Percentiles rank a stretch among this genome's conserved stretches.
These are phyloP conservation scores for Colletotrichum liaoningense DNA, from an alignment of 2,329 filamentous ascomycete species.

Conservation along the genomic window DNA sequence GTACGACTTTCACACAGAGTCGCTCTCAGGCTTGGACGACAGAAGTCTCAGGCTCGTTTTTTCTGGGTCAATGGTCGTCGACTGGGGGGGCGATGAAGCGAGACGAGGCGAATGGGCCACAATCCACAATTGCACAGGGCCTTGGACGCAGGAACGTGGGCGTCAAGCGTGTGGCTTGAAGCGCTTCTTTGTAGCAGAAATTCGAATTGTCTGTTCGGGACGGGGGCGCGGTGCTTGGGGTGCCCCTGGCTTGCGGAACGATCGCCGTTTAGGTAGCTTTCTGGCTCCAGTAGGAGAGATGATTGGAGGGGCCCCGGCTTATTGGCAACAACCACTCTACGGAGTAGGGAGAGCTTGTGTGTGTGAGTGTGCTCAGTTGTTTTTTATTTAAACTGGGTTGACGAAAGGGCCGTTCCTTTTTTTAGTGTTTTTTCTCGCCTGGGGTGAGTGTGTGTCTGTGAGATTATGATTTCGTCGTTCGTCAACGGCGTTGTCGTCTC, in stretches of 20 bases:
- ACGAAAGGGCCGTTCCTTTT: background rate
- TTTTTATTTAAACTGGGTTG: background rate
- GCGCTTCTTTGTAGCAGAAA: constrained; percentile 36
- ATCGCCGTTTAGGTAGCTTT: constrained; percentile 31
- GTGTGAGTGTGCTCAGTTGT: background rate
- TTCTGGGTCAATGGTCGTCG: constrained; percentile 2
- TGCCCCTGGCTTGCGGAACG: constrained; percentile 26
- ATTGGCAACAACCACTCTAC: background rate
- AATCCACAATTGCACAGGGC: constrained; percentile 2
- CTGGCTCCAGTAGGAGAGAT: background rate
- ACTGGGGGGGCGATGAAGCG: constrained; percentile 8
- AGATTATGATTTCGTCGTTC: background rate
- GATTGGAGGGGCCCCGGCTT: constrained; percentile 13
- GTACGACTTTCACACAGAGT: background rate
- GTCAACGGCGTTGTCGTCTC: background rate
- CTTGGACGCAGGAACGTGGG: constrained; percentile 2
- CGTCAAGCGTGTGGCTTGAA: constrained; percentile 26
- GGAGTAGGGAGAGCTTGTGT: background rate
- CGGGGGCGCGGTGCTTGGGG: constrained; percentile 9
- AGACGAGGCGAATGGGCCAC: constrained; percentile 26
- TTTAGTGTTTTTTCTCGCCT: background rate
- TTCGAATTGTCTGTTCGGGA: constrained; percentile 22
- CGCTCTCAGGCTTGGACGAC: constrained; percentile 13
- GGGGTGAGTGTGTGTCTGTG: background rate
- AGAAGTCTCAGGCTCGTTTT: constrained; percentile 23